phyloP scores from a whole-genome alignment of 2,329 filamentous ascomycete species.

The Aaosphaeria arxii region DNA sequence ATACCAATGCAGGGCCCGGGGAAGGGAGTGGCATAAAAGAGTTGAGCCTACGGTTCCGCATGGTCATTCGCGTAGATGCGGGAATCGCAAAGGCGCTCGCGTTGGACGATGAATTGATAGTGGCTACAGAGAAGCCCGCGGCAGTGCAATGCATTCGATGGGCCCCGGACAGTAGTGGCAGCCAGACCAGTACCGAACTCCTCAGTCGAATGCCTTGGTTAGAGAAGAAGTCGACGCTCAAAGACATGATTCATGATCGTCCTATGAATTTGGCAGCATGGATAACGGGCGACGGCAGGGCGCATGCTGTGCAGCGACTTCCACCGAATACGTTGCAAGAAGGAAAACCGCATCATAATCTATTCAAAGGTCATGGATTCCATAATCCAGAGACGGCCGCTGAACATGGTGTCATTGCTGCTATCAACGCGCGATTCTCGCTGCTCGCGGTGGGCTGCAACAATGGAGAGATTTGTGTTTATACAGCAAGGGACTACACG shows the following conservation, averaged over 20 bases:
- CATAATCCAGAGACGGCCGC: slow-evolving; percentile 64
- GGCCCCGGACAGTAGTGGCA: slow-evolving; percentile 77
- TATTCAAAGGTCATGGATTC: slow-evolving; percentile 91
- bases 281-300: slow-evolving; percentile 83
- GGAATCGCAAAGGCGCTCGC: slow-evolving; percentile 86
- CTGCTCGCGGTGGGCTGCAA: slow-evolving; percentile 82
- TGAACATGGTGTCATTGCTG: slow-evolving; percentile 66
- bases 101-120: slow-evolving; percentile 86
- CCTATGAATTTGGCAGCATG: slow-evolving; percentile 96
- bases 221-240: slow-evolving; percentile 70
- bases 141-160: slow-evolving; percentile 97
- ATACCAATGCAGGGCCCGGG: slow-evolving; percentile 61
- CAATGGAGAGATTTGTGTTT: slow-evolving; percentile 80
- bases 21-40: slow-evolving; percentile 82
- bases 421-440: slow-evolving; percentile 94
- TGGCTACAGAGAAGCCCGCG: slow-evolving; percentile 85
- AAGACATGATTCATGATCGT: slow-evolving; percentile 87
- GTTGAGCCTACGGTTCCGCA: slow-evolving; percentile 86
- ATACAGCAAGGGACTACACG: slow-evolving; percentile 86
- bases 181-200: slow-evolving; percentile 87
- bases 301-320: slow-evolving; percentile 82
- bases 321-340: slow-evolving; percentile 33
- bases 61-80: slow-evolving; percentile 97
- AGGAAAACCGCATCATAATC: slow-evolving; percentile 54
- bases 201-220: slow-evolving; percentile 85